Evolutionary conservation across 805 yeast species (phyloP).

Genomic region (Pichia pseudocactophila): DNA sequence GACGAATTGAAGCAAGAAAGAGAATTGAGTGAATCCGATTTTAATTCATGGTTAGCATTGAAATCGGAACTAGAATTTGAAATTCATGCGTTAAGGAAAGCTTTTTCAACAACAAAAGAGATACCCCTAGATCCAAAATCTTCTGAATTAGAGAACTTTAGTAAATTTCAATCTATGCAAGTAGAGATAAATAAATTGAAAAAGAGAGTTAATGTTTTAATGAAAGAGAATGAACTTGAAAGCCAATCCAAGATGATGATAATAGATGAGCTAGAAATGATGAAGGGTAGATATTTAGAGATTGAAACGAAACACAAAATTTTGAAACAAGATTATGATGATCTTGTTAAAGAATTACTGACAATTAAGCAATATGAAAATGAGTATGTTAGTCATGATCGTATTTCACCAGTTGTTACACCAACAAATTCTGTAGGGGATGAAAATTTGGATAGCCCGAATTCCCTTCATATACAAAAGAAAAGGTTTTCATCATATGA

Average conservation of each 20-base stretch:
- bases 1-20: slow-evolving; percentile 24
- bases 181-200: slow-evolving; percentile 19
- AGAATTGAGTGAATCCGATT: slow-evolving; percentile 25
- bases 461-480: slow-evolving; percentile 4
- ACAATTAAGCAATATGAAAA: slow-evolving; percentile 1
- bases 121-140: slow-evolving; percentile 12
- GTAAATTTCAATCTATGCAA: slow-evolving; percentile 8
- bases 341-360: slow-evolving; percentile 19
- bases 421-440: background rate
- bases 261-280: slow-evolving; percentile 45
- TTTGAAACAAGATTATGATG: slow-evolving; percentile 24
- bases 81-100: slow-evolving; percentile 10
- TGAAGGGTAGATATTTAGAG: slow-evolving; percentile 31
- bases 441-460: background rate
- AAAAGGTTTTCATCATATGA: slow-evolving; percentile 7
- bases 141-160: slow-evolving; percentile 8
- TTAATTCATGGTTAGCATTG: slow-evolving; percentile 21
- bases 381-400: slow-evolving; percentile 6
- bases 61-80: slow-evolving; percentile 22
- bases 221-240: slow-evolving; percentile 45
- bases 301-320: slow-evolving; percentile 22
- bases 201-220: slow-evolving; percentile 30
- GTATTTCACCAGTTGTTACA: slow-evolving; percentile 1
- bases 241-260: slow-evolving; percentile 42
- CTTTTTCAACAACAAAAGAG: slow-evolving; percentile 2